These are phyloP conservation scores for Candida easanensis DNA, from an alignment of 805 yeast species.

Conservation along the genomic window DNA sequence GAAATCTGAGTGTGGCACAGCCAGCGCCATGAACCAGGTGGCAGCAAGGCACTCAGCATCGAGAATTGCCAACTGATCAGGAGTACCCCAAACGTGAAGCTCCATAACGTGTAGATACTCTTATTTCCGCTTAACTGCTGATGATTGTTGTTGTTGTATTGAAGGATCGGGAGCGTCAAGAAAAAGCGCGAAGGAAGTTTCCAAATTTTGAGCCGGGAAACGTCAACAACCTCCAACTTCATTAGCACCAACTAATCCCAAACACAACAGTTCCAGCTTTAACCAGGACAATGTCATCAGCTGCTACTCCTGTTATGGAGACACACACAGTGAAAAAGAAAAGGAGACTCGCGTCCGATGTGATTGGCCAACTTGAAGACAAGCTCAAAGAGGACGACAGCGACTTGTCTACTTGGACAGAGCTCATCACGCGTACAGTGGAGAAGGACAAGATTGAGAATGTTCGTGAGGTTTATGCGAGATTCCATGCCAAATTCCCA, in stretches of 20 bases:
- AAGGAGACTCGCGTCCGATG: slow-evolving; percentile 37
- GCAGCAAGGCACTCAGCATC: slow-evolving; percentile 53
- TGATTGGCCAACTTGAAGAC: slow-evolving; percentile 58
- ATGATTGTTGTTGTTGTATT: neutral
- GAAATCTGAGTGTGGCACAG: slow-evolving; percentile 21
- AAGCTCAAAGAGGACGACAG: slow-evolving; percentile 49
- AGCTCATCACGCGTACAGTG: slow-evolving; percentile 46
- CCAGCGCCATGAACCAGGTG: slow-evolving; percentile 37
- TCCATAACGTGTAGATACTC: slow-evolving; percentile 19
- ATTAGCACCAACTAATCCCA: too few relatives aligned
- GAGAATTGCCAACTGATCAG: slow-evolving; percentile 37
- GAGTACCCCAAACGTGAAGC: slow-evolving; percentile 55
- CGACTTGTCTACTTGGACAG: slow-evolving; percentile 55
- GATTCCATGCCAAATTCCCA: slow-evolving; percentile 63
- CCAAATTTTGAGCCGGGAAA: neutral
- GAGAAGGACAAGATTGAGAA: slow-evolving; percentile 57
- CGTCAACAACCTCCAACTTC: neutral
- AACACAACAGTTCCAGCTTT: too few relatives aligned
- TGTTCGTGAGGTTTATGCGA: slow-evolving; percentile 55
- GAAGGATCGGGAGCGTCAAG: too few relatives aligned
- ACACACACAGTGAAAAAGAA: slow-evolving; percentile 5
- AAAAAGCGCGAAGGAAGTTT: neutral
- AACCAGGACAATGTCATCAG: slow-evolving; percentile 3
- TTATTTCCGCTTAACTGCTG: too few relatives aligned
- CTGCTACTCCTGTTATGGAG: neutral